Evolutionary conservation across 1,284 basidiomycete species (phyloP).

Genomic region (Inonotus obliquus): DNA sequence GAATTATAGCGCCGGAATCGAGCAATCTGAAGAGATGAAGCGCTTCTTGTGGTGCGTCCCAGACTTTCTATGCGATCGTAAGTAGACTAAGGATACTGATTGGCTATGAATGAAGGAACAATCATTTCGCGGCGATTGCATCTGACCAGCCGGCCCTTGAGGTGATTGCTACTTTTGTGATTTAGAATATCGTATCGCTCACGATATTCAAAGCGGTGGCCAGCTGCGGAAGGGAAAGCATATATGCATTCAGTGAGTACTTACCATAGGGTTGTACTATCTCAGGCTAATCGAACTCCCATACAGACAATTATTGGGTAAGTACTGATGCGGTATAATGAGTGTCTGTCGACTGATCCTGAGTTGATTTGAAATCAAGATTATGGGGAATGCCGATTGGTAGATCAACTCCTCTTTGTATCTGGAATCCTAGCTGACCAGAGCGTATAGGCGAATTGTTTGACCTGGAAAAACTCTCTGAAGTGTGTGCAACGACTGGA

Average conservation of each 20-base stretch:
- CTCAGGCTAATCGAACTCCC: not conserved
- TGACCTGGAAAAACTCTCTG: conserved; percentile 58
- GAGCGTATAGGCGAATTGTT: conserved; percentile 54
- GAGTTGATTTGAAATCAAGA: conserved; percentile 28
- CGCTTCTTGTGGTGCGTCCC: conserved; percentile 55
- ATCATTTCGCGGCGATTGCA: conserved; percentile 71
- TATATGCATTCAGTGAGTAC: conserved; percentile 53
- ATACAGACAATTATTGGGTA: conserved; percentile 58
- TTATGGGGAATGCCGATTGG: conserved; percentile 72
- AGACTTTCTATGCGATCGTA: not conserved
- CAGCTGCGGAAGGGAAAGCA: conserved; percentile 37
- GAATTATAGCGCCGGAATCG: conserved; percentile 46
- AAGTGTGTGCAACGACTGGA: conserved; percentile 49
- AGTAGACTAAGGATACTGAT: not conserved
- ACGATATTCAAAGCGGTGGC: conserved; percentile 47
- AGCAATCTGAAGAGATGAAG: conserved; percentile 69
- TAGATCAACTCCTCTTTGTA: conserved; percentile 22
- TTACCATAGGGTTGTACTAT: not conserved
- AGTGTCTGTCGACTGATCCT: not conserved
- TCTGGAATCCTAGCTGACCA: not conserved
- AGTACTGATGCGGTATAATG: not conserved
- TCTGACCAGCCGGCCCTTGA: conserved; percentile 72
- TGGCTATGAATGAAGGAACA: conserved; percentile 47
- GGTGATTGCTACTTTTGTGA: conserved; percentile 33
- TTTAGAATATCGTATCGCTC: not conserved